Percentiles rank a stretch among this genome's conserved stretches.
Evolutionary conservation across 805 yeast genomes (phyloP).

Genomic region (Yamadazyma ubonensis): DNA sequence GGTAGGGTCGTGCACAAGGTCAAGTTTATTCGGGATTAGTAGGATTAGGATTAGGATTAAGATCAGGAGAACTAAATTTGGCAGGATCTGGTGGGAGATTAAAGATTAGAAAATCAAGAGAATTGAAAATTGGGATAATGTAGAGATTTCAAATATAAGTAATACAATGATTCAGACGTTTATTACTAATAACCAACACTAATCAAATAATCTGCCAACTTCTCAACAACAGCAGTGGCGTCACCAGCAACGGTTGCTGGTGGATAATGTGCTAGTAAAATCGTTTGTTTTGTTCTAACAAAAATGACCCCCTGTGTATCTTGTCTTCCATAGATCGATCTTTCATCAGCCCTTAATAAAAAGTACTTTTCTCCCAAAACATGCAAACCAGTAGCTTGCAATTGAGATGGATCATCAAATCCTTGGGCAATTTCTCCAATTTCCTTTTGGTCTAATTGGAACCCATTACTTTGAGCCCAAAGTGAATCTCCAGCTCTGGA

Average conservation of each 20-base stretch:
- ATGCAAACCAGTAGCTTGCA: slow-evolving; percentile 86
- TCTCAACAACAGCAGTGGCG: slow-evolving; percentile 92
- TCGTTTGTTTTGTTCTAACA: slow-evolving; percentile 92
- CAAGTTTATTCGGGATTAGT: no score
- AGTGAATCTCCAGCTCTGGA: slow-evolving; percentile 92
- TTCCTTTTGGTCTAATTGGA: slow-evolving; percentile 66
- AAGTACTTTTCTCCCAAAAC: slow-evolving; percentile 85
- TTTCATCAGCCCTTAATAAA: slow-evolving; percentile 82
- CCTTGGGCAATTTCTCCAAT: slow-evolving; percentile 73
- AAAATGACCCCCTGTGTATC: slow-evolving; percentile 86
- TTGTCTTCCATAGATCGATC: slow-evolving; percentile 90
- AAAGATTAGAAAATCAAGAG: no score
- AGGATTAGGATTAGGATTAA: background rate
- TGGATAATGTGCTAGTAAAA: slow-evolving; percentile 91
- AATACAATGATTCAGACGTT: no score
- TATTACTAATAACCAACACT: slow-evolving; percentile 80
- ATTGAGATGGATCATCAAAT: slow-evolving; percentile 70
- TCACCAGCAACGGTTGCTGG: slow-evolving; percentile 90
- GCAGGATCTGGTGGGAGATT: no score
- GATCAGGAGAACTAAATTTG: no score
- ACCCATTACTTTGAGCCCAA: slow-evolving; percentile 84
- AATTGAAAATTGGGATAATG: no score
- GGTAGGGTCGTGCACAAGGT: slow-evolving; percentile 2
- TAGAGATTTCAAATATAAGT: no score
- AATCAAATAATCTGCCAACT: slow-evolving; percentile 91